Evolutionary conservation across 2,329 filamentous ascomycete species (phyloP), one percentile per base, ranked within the genome.

Genomic region (Colletotrichum tropicicola): DNA sequence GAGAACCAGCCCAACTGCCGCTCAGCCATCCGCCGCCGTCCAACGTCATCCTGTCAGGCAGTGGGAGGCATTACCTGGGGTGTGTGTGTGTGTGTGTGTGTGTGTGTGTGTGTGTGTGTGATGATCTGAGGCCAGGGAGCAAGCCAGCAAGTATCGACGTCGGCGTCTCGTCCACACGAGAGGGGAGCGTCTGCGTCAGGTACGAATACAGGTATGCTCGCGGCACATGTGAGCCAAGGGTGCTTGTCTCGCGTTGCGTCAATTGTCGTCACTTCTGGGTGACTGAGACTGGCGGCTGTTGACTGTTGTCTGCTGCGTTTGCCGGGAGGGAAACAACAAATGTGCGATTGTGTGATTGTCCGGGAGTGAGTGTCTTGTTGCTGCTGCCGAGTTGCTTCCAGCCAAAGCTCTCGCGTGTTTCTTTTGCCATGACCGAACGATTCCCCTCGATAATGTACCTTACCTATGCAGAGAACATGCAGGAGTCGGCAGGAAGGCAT

Each of bases 11-110:
- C 32, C 32, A 35, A 35, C 32, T 35, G 56, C 56, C 56, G 61
- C 51, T 37, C 49, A 25, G 48, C 28, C 35, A 28, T 45, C 27
- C 27, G 19, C 28, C 21, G 35, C 21, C 32, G 53, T 65, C 57
- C 57, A 65, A 61, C 61, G 61, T 65, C 61, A 65, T 61, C 57
- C 48, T 48, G 32, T 47, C 47, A 61, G 45, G 30, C 27, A 44
- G 21, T 44, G 25, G 57, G 47, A 61, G 48, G 44, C 32, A 54
- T 48, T 48, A 30, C 19, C 41, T 35, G 54, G 49, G 10, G 39
- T 39, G 17, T 13, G 30, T n/a, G n/a, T n/a, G n/a, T n/a, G n/a
- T n/a, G n/a, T n/a, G n/a, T n/a, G n/a, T n/a, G n/a, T n/a, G n/a
- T n/a, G n/a, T n/a, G n/a, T n/a, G n/a, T n/a, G n/a, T n/a, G n/a